A percentile compares a stretch with the other conserved stretches of the same genome.
These are phyloP conservation scores for Colletotrichum noveboracense DNA, from an alignment of 2,329 filamentous ascomycete genomes.

Conservation along the genomic window DNA sequence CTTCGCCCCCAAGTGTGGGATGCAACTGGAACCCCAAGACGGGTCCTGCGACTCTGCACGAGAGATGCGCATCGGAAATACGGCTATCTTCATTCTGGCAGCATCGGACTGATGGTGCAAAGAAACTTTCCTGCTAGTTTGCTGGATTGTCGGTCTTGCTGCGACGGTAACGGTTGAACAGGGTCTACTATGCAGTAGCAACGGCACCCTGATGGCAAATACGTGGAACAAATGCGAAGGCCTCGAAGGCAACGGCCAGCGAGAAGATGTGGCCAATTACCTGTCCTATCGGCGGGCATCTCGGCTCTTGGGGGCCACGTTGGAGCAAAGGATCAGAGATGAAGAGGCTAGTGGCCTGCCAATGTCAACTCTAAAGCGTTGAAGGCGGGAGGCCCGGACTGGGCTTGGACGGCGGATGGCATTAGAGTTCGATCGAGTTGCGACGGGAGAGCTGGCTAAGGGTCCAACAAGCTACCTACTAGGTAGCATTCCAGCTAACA, in stretches of 20 bases:
- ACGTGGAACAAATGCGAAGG: not conserved
- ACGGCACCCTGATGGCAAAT: not conserved
- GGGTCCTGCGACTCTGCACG: not conserved
- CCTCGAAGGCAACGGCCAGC: not conserved
- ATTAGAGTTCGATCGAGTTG: conserved; percentile 1
- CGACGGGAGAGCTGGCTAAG: not conserved
- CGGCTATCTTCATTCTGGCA: not conserved
- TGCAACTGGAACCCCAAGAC: not conserved
- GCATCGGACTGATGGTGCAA: not conserved
- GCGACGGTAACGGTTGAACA: not conserved
- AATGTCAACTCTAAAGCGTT: not conserved
- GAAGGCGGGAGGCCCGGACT: conserved; percentile 14
- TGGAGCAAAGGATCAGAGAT: not conserved
- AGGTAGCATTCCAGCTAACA: not conserved
- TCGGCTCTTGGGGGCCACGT: not conserved
- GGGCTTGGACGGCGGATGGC: not conserved
- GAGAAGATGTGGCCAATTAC: not conserved
- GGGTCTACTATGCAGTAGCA: not conserved
- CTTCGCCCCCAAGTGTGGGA: not conserved
- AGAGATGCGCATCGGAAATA: not conserved
- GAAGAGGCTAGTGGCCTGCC: not conserved
- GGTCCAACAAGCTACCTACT: not conserved
- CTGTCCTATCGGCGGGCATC: not conserved
- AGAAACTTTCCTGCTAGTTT: not conserved
- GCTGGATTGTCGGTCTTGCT: not conserved